Evolutionary conservation across 225 moss, liverwort and hornwort genomes (phyloP).

Genomic region (Antitrichia curtipendula): DNA sequence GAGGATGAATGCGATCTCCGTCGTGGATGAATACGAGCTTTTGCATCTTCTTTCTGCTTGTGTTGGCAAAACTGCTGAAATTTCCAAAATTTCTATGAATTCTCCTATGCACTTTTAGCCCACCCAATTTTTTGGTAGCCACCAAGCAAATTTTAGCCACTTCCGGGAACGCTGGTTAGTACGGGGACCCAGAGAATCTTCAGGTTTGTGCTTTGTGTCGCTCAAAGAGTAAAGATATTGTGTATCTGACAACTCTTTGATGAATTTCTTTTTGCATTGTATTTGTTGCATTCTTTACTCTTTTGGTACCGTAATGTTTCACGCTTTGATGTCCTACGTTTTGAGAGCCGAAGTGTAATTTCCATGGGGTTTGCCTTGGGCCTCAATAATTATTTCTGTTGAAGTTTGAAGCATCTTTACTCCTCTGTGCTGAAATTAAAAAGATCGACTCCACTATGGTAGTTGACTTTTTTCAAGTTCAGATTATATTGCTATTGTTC

Average conservation of each 20-base stretch:
- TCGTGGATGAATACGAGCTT: no score
- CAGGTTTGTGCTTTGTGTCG: constrained; percentile 11
- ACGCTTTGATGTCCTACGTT: background rate
- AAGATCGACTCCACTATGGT: background rate
- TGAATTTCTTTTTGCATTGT: background rate
- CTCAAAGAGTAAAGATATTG: background rate
- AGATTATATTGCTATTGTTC: background rate
- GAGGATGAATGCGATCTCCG: no score
- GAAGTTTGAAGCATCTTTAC: background rate
- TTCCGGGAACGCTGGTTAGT: no score
- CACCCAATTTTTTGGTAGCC: no score
- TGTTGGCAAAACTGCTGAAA: no score
- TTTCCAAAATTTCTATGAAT: no score
- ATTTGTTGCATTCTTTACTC: background rate
- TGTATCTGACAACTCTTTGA: background rate
- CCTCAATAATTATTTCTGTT: background rate
- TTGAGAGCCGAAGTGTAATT: background rate
- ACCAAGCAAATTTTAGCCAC: no score
- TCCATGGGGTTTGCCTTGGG: background rate
- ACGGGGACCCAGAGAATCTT: constrained; percentile 1
- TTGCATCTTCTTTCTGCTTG: no score
- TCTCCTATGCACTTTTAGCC: no score
- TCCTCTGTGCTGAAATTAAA: background rate
- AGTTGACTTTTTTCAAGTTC: background rate
- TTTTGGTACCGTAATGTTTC: background rate